Conservation (phyloP, 352 stramenopile species). For the Phytophthora quininea region DNA sequence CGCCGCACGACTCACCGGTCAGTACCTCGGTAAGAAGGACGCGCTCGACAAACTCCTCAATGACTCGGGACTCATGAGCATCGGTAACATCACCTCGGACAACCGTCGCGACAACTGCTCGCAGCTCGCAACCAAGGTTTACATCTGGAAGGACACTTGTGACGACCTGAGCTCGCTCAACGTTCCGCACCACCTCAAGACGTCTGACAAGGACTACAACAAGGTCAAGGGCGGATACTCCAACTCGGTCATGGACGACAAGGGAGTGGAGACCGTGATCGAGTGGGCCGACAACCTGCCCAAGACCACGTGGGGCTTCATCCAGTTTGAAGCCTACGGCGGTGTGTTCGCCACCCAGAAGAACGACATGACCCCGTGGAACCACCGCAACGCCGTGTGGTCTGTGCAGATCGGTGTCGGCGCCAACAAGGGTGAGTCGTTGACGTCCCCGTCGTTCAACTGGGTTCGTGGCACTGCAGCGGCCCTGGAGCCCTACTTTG, state of each 20-base stretch:
- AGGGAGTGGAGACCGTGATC: constrained; percentile 42
- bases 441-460: constrained; percentile 37
- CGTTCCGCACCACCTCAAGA: constrained; percentile 36
- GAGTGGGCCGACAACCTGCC: constrained; percentile 42
- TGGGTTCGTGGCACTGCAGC: constrained; percentile 47
- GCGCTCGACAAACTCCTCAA: constrained; percentile 45
- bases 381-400: constrained; percentile 45
- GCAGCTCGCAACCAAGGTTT: constrained; percentile 51
- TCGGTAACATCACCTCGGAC: constrained; percentile 39
- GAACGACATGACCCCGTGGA: constrained; percentile 56
- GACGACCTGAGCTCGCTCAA: constrained; percentile 44
- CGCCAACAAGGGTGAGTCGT: constrained; percentile 42
- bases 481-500: constrained; percentile 45
- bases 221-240: constrained; percentile 58
- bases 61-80: constrained; percentile 38
- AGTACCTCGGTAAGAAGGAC: constrained; percentile 47
- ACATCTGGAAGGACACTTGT: constrained; percentile 48
- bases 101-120: constrained; percentile 50
- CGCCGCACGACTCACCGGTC: constrained; percentile 38
- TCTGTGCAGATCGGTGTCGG: constrained; percentile 55
- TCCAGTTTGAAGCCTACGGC: constrained; percentile 61
- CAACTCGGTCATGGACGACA: constrained; percentile 40
- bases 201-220: constrained; percentile 48
- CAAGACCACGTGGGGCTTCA: constrained; percentile 44
- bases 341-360: constrained; percentile 46